Evolutionary conservation across 495 filamentous ascomycete genomes (phyloP).

Genomic region (Talaromyces thailandensis): DNA sequence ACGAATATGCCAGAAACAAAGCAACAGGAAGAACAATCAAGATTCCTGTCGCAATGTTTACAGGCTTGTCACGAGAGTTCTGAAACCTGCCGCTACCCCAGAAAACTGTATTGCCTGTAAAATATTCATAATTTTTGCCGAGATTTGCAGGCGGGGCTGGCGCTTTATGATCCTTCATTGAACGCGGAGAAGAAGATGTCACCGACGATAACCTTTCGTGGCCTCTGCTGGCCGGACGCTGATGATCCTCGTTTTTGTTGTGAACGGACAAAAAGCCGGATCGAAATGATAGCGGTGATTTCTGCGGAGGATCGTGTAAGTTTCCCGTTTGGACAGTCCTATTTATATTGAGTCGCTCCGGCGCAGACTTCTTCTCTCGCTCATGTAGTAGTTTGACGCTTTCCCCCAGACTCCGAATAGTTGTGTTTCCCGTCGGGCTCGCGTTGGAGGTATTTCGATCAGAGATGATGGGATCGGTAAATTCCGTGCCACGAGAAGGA

Average conservation of each 20-base stretch:
- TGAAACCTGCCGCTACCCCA: slow-evolving; percentile 77
- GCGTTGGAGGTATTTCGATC: slow-evolving; percentile 66
- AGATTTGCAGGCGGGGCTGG: slow-evolving; percentile 30
- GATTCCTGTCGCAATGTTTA: slow-evolving; percentile 81
- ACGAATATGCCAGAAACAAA: slow-evolving; percentile 81
- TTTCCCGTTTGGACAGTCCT: slow-evolving; percentile 41
- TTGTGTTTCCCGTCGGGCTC: slow-evolving; percentile 60
- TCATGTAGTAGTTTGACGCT: slow-evolving; percentile 66
- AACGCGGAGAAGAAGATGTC: slow-evolving; percentile 47
- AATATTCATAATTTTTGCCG: slow-evolving; percentile 82
- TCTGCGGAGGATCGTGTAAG: slow-evolving; percentile 45
- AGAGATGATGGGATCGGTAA: slow-evolving; percentile 53
- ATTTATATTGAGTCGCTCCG: slow-evolving; percentile 49
- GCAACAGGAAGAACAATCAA: slow-evolving; percentile 65
- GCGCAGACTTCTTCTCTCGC: slow-evolving; percentile 40
- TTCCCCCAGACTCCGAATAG: slow-evolving; percentile 57
- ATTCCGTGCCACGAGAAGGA: slow-evolving; percentile 72
- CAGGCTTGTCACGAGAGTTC: slow-evolving; percentile 80
- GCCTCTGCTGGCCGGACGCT: slow-evolving; percentile 39
- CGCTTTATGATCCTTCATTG: slow-evolving; percentile 17
- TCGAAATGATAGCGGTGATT: slow-evolving; percentile 65
- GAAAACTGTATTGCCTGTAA: slow-evolving; percentile 85
- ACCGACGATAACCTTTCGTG: slow-evolving; percentile 71
- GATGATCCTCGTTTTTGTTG: slow-evolving; percentile 34
- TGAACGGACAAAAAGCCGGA: slow-evolving; percentile 55